A percentile compares a stretch with the other conserved stretches of the same genome.
phyloP scores from a whole-genome alignment of 2,329 filamentous ascomycete genomes.

The Tolypocladium sp. region DNA sequence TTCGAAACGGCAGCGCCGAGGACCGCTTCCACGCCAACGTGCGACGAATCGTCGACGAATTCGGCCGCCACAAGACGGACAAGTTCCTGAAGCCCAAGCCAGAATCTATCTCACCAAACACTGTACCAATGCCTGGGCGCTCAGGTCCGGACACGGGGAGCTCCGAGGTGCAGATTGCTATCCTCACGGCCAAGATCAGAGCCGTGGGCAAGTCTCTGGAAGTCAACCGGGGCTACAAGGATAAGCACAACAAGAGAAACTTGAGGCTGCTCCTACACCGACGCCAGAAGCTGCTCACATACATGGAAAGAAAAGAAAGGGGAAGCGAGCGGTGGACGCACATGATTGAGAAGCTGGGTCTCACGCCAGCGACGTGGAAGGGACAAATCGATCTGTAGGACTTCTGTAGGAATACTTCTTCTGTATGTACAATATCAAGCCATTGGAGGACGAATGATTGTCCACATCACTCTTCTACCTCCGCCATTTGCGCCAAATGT shows the following conservation, averaged over 20 bases:
- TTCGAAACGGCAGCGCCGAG: slow-evolving; percentile 69
- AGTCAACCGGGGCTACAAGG: slow-evolving; percentile 60
- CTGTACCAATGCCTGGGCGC: slow-evolving; percentile 38
- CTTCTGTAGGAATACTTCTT: slow-evolving; percentile 33
- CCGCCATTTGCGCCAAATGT: slow-evolving; percentile 21
- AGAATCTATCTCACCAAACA: slow-evolving; percentile 31
- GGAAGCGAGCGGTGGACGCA: slow-evolving; percentile 86
- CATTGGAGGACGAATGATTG: slow-evolving; percentile 15
- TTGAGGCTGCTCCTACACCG: slow-evolving; percentile 77
- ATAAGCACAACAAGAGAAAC: slow-evolving; percentile 93
- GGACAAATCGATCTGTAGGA: slow-evolving; percentile 58
- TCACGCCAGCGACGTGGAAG: slow-evolving; percentile 84
- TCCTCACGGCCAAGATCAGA: slow-evolving; percentile 89
- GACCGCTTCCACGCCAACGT: slow-evolving; percentile 78
- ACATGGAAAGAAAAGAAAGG: slow-evolving; percentile 81
- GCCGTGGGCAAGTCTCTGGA: slow-evolving; percentile 65
- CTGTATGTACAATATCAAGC: slow-evolving; percentile 41
- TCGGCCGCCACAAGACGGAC: slow-evolving; percentile 90
- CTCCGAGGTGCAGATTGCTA: slow-evolving; percentile 94
- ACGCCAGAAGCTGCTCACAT: slow-evolving; percentile 79
- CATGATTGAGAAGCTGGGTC: slow-evolving; percentile 71
- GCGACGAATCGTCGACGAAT: slow-evolving; percentile 72
- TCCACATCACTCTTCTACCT: slow-evolving; percentile 9
- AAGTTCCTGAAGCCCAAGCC: slow-evolving; percentile 53
- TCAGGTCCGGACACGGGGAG: slow-evolving; percentile 90